phyloP scores from a whole-genome alignment of 305 asterid genomes.

The Striga hermonthica region DNA sequence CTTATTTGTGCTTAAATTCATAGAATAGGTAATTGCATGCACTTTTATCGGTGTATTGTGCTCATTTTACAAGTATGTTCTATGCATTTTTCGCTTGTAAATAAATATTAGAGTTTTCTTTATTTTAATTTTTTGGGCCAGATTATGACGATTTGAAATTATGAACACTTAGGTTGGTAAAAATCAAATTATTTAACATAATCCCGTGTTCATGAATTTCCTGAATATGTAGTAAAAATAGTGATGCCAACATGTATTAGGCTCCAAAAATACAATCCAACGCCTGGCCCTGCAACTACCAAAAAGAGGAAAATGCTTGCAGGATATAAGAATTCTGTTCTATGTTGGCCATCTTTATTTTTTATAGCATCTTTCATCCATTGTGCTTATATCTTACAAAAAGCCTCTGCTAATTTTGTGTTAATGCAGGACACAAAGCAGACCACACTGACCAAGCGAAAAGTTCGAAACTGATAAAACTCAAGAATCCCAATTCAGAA shows the following conservation, averaged over 20 bases:
- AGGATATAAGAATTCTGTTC: background rate
- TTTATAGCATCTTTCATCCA: conserved; percentile 14
- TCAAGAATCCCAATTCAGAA: conserved; percentile 49
- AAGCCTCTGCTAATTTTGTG: conserved; percentile 1
- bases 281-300: too few relatives aligned
- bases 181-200: background rate
- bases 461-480: conserved; percentile 48
- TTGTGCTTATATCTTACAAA: conserved; percentile 1
- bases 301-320: conserved; percentile 30
- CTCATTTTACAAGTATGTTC: background rate
- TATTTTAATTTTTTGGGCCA: too few relatives aligned
- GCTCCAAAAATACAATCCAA: conserved; percentile 35
- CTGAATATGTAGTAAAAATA: conserved; percentile 9
- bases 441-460: conserved; percentile 40
- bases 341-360: conserved; percentile 15
- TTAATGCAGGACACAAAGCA: conserved; percentile 37
- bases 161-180: background rate
- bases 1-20: conserved; percentile 10
- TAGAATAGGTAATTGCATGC: conserved; percentile 17
- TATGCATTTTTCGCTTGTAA: background rate
- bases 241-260: conserved; percentile 25
- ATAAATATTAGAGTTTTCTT: background rate
- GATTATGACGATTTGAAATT: conserved; percentile 10
- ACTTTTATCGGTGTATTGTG: background rate
- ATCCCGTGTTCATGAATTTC: conserved; percentile 7